Conservation (phyloP, 768 basidiomycete genomes). For the Cubamyces lactineus region DNA sequence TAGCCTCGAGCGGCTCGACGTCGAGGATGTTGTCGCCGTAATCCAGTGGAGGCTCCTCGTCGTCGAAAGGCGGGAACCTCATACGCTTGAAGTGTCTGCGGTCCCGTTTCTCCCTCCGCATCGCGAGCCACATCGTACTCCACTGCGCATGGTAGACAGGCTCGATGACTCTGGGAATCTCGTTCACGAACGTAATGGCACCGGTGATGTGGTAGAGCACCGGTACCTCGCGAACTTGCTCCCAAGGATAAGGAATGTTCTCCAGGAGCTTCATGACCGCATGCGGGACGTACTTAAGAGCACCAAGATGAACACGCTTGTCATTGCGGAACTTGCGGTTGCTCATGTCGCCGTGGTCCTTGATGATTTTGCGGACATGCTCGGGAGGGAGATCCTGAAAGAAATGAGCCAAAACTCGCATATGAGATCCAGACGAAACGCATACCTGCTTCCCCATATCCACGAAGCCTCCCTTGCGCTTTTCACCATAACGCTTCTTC, state of each 20-base stretch:
- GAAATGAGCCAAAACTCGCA: slow-evolving; percentile 17
- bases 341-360: slow-evolving; percentile 99
- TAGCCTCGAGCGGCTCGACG: slow-evolving; percentile 96
- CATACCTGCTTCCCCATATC: slow-evolving; percentile 93
- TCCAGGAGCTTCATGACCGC: slow-evolving; percentile 99
- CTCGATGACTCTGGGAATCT: slow-evolving; percentile 95
- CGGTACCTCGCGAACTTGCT: slow-evolving; percentile 99
- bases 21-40: slow-evolving; percentile 99
- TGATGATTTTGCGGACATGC: slow-evolving; percentile 98
- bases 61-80: slow-evolving; percentile 99
- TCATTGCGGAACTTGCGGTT: slow-evolving; percentile 99
- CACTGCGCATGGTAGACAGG: slow-evolving; percentile 99
- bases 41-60: slow-evolving; percentile 98
- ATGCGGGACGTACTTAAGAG: slow-evolving; percentile 97
- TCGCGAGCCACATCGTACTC: slow-evolving; percentile 99
- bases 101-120: slow-evolving; percentile 98
- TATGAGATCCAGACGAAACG: slow-evolving; percentile 3
- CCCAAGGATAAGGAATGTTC: slow-evolving; percentile 98
- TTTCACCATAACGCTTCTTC: slow-evolving; percentile 89
- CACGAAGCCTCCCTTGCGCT: slow-evolving; percentile 84
- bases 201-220: slow-evolving; percentile 99
- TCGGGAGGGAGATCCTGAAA: slow-evolving; percentile 90
- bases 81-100: slow-evolving; percentile 99
- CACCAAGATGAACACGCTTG: slow-evolving; percentile 98
- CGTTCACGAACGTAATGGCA: slow-evolving; percentile 99